phyloP scores from a whole-genome alignment of 2,329 filamentous ascomycete species.

The Aspergillus viridinutans region DNA sequence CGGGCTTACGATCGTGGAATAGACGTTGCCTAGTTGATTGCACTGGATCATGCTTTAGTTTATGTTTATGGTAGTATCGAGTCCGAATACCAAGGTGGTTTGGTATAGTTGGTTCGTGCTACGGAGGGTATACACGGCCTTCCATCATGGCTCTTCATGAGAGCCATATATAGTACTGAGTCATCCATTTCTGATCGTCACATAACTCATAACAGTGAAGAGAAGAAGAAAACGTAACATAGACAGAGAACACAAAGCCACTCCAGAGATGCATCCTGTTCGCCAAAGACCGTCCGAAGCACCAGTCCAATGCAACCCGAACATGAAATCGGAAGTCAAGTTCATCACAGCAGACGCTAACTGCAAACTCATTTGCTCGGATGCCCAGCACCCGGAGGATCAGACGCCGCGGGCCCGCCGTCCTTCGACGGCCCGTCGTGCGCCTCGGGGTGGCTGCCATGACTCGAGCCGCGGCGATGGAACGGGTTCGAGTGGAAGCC shows the following conservation, averaged over 20 bases:
- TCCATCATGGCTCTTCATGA: too few relatives aligned
- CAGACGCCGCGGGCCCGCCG: background rate
- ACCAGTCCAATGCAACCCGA: background rate
- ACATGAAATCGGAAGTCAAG: background rate
- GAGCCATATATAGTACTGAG: too few relatives aligned
- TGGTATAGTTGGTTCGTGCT: background rate
- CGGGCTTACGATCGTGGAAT: too few relatives aligned
- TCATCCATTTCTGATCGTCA: background rate
- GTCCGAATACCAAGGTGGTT: background rate
- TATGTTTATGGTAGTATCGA: too few relatives aligned
- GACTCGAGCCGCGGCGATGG: constrained; percentile 33
- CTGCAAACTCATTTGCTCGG: background rate
- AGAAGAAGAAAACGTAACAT: background rate
- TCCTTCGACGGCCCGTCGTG: constrained; percentile 1
- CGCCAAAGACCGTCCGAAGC: background rate
- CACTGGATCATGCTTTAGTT: too few relatives aligned
- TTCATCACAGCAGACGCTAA: background rate
- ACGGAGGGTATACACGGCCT: too few relatives aligned
- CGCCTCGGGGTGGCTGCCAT: constrained; percentile 1
- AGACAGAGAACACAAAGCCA: background rate
- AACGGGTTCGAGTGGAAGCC: constrained; percentile 33
- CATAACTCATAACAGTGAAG: background rate
- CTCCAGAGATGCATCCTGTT: background rate
- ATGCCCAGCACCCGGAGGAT: background rate
- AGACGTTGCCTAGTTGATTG: too few relatives aligned